These are phyloP conservation scores for Lecanicillium sp. DNA, from an alignment of 2,329 filamentous ascomycete genomes.

Conservation along the genomic window DNA sequence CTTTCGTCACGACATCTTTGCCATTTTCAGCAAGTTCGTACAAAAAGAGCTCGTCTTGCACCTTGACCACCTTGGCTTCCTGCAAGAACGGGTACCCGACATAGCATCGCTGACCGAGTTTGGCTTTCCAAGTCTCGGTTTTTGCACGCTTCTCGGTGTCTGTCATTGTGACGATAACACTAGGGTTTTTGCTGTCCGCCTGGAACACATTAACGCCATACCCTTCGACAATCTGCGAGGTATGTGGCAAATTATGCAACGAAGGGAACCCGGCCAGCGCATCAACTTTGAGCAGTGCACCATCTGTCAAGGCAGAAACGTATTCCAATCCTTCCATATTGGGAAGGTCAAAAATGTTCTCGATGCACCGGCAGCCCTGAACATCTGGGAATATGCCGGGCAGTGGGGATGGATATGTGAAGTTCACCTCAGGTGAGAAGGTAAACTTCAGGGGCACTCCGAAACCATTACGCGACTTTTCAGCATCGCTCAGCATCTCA, in stretches of 20 bases:
- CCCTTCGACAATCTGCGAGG: conserved; percentile 58
- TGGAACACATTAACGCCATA: conserved; percentile 95
- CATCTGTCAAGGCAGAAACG: conserved; percentile 73
- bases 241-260: conserved; percentile 76
- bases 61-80: conserved; percentile 80
- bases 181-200: conserved; percentile 91
- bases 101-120: conserved; percentile 77
- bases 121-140: conserved; percentile 63
- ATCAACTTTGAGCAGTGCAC: conserved; percentile 69
- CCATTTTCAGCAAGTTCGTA: conserved; percentile 65
- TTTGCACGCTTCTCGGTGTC: conserved; percentile 65
- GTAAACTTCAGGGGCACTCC: conserved; percentile 91
- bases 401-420: conserved; percentile 78
- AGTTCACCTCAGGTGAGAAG: conserved; percentile 69
- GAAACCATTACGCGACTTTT: conserved; percentile 80
- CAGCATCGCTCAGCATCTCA: conserved; percentile 63
- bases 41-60: conserved; percentile 89
- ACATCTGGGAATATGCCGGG: conserved; percentile 87
- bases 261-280: conserved; percentile 94
- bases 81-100: conserved; percentile 94
- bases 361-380: conserved; percentile 76
- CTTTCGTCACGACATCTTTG: conserved; percentile 54
- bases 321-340: conserved; percentile 84
- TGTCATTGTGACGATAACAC: conserved; percentile 80
- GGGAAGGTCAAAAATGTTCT: conserved; percentile 94